Conservation (phyloP, 768 basidiomycete species). For the Mycena amicta region DNA sequence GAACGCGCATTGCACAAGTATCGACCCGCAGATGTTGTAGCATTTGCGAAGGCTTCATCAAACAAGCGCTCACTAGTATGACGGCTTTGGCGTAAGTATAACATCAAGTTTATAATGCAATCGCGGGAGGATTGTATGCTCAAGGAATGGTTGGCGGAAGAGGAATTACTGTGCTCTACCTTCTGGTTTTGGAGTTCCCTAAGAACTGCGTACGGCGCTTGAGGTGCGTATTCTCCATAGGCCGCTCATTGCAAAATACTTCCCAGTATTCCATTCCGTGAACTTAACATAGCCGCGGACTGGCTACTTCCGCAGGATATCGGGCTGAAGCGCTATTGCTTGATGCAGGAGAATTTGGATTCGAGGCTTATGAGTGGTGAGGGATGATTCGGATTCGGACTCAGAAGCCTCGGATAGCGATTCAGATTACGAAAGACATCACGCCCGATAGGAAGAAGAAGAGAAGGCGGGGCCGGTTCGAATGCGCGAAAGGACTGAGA, state of each 20-base stretch:
- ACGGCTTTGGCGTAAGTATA: conserved; percentile 15
- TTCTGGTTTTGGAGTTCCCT: conserved; percentile 13
- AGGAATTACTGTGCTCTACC: conserved; percentile 1
- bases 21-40: not conserved
- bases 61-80: not conserved
- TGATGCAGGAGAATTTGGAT: not conserved
- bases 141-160: not conserved
- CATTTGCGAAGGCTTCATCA: conserved; percentile 4
- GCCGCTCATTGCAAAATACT: not conserved
- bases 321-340: not conserved
- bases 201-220: not conserved
- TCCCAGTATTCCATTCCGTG: not conserved
- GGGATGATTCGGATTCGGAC: not conserved
- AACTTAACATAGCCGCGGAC: not conserved
- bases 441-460: not conserved
- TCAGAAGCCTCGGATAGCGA: not conserved
- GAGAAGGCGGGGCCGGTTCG: not conserved
- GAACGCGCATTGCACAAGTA: conserved; percentile 7
- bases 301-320: conserved; percentile 6
- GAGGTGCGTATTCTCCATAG: not conserved
- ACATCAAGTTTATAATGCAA: conserved; percentile 9
- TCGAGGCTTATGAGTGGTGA: not conserved
- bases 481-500: not conserved
- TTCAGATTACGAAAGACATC: not conserved
- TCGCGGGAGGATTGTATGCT: conserved; percentile 9